Conservation (phyloP, 345 rosid species). For the Hibiscus tridactylites region DNA sequence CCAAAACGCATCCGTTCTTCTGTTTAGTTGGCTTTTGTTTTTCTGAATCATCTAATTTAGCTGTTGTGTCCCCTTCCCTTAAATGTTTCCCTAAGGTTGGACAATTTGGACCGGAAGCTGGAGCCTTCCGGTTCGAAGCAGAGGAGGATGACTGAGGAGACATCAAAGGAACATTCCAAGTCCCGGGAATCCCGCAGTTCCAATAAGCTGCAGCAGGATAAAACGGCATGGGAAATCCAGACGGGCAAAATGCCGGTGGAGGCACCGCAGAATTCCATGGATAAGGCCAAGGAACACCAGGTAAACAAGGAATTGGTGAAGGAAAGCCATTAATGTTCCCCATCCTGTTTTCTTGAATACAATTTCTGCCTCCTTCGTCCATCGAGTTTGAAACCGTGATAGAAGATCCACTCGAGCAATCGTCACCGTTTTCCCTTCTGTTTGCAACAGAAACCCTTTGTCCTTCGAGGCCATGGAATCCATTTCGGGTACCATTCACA, state of each 20-base stretch:
- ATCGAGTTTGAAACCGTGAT: conserved; percentile 32
- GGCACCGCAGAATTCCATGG: conserved; percentile 56
- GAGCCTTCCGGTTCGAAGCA: conserved; percentile 28
- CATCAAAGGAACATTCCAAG: conserved; percentile 58
- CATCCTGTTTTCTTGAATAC: conserved; percentile 23
- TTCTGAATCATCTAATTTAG: conserved; percentile 21
- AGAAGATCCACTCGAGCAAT: conserved; percentile 47
- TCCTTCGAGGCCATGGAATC: conserved; percentile 25
- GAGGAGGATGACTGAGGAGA: conserved; percentile 35
- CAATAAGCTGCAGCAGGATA: conserved; percentile 60
- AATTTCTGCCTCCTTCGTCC: conserved; percentile 23
- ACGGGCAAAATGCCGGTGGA: conserved; percentile 53
- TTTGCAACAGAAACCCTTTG: conserved; percentile 18
- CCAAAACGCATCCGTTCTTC: conserved; percentile 45
- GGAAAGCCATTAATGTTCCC: conserved; percentile 43
- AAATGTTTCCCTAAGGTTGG: conserved; percentile 60
- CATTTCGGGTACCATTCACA: conserved; percentile 31
- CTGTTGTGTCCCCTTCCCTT: conserved; percentile 40
- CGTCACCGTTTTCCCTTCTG: conserved; percentile 48
- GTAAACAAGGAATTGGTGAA: conserved; percentile 38
- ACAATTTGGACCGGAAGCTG: conserved; percentile 32
- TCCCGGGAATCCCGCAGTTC: conserved; percentile 33
- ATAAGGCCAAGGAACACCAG: conserved; percentile 79
- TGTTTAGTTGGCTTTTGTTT: conserved; percentile 29
- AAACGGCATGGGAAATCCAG: conserved; percentile 55